These are phyloP conservation scores for Epichloe uncinata DNA, from an alignment of 2,329 filamentous ascomycete genomes.

Conservation along the genomic window DNA sequence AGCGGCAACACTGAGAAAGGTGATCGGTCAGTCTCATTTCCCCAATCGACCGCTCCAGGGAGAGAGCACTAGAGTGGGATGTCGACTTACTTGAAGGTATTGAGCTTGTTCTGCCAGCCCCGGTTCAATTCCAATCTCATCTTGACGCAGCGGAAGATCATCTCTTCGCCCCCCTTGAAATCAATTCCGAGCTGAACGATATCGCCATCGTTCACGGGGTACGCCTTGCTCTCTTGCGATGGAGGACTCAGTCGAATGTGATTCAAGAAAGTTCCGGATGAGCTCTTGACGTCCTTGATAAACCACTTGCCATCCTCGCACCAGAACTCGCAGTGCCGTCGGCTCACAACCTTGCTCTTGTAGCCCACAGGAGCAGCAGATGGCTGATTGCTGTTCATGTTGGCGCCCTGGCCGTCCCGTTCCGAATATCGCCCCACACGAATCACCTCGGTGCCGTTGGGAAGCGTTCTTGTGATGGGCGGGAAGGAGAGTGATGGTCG, in stretches of 20 bases:
- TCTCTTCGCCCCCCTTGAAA: slow-evolving; percentile 97
- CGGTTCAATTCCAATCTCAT: slow-evolving; percentile 92
- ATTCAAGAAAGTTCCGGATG: slow-evolving; percentile 92
- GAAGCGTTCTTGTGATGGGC: slow-evolving; percentile 72
- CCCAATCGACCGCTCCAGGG: not conserved
- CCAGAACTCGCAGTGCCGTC: slow-evolving; percentile 95
- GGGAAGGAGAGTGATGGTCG: slow-evolving; percentile 83
- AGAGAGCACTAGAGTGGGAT: not conserved
- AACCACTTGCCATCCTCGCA: slow-evolving; percentile 84
- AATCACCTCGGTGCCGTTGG: slow-evolving; percentile 63
- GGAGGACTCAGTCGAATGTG: slow-evolving; percentile 89
- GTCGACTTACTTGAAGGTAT: slow-evolving; percentile 77
- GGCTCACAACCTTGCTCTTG: slow-evolving; percentile 95
- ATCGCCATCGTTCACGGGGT: slow-evolving; percentile 86
- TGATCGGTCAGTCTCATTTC: not conserved
- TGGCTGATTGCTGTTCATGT: slow-evolving; percentile 53
- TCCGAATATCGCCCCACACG: slow-evolving; percentile 91
- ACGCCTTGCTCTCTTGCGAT: slow-evolving; percentile 79
- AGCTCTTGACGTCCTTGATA: slow-evolving; percentile 94
- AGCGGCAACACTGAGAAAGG: slow-evolving; percentile 59
- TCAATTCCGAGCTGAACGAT: slow-evolving; percentile 98
- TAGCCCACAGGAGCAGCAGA: slow-evolving; percentile 86
- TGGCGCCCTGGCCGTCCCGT: slow-evolving; percentile 58
- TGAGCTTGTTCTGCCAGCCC: slow-evolving; percentile 88
- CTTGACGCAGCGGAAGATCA: slow-evolving; percentile 97